Evolutionary conservation across 352 stramenopile genomes (phyloP), one percentile per base, ranked within the genome.

Genomic region (Phytopythium mirpurense): DNA sequence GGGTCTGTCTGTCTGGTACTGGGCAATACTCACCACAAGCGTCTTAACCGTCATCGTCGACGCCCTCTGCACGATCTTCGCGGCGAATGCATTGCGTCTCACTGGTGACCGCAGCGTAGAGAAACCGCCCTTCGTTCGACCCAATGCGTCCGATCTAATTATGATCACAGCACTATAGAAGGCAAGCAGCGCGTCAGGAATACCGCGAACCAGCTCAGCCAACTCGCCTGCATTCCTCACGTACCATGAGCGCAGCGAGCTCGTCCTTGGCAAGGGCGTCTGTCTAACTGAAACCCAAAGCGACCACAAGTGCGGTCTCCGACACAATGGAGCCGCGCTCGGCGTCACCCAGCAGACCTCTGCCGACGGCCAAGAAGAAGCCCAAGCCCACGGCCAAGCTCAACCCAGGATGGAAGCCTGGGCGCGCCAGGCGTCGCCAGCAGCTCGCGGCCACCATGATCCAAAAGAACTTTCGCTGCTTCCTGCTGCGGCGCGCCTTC

Each of bases 401-500:
- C 23, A 66, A 86, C 26, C 56, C 73, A 32, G 79, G 77, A 69
- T 88, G 74, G 77, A 70, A 66, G 9, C 59, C 63, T 12, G 51
- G 70, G 10, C 42, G 70, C 46, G 61, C 67, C 60, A 63, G 70
- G 55, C 62, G 71, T 16, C 63, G 66, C 4, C 77, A 72, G 56
- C 38, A 69, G 21, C 56, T 84, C 27, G 83, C 78, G 16, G 74
- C 70, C 3, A 62, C 65, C 4, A 88, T 90, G 76, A 90, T 93
- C 56, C 79, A 93, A 56, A 71, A 77, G 18, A 62, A 56, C 23
- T 90, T 81, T 42, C 78, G 83, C 21, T 76, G 63, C 9, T 82
- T 83, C 48, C 57, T 86, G 56, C 57, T 88, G 41, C 78, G 73
- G 40, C 69, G 73, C 10, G 72, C 69, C n/a, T 87, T 88, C 57